phyloP scores from a whole-genome alignment of 345 rosid genomes.

The Acer yangbiense region DNA sequence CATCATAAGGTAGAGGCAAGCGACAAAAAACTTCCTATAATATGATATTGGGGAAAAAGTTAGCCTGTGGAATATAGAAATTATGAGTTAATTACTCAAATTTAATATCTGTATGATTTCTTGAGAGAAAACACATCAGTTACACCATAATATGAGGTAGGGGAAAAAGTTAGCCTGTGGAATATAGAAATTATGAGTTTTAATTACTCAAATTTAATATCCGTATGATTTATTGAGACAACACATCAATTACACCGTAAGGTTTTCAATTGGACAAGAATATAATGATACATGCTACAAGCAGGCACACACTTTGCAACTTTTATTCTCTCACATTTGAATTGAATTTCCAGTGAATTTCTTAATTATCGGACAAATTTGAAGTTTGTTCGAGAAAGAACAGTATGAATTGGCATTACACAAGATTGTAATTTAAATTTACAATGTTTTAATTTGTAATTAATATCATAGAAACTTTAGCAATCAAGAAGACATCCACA shows the following conservation, averaged over 20 bases:
- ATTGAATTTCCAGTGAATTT: not conserved
- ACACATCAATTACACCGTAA: not conserved
- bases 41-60: slow-evolving; percentile 17
- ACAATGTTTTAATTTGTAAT: not conserved
- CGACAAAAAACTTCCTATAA: slow-evolving; percentile 71
- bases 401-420: not conserved
- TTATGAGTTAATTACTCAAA: not conserved
- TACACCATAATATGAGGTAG: slow-evolving; percentile 10
- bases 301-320: not conserved
- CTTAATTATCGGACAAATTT: not conserved
- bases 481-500: not conserved
- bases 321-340: not conserved
- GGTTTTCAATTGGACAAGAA: not conserved
- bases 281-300: not conserved
- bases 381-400: not conserved
- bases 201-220: not conserved
- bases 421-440: not conserved
- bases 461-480: not conserved
- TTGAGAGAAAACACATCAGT: not conserved
- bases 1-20: slow-evolving; percentile 78
- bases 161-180: slow-evolving; percentile 26
- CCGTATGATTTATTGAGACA: not conserved
- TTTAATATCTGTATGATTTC: not conserved
- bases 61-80: slow-evolving; percentile 20
- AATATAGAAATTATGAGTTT: not conserved